phyloP scores from a whole-genome alignment of 2,329 filamentous ascomycete genomes.

The Microcera coccophila region DNA sequence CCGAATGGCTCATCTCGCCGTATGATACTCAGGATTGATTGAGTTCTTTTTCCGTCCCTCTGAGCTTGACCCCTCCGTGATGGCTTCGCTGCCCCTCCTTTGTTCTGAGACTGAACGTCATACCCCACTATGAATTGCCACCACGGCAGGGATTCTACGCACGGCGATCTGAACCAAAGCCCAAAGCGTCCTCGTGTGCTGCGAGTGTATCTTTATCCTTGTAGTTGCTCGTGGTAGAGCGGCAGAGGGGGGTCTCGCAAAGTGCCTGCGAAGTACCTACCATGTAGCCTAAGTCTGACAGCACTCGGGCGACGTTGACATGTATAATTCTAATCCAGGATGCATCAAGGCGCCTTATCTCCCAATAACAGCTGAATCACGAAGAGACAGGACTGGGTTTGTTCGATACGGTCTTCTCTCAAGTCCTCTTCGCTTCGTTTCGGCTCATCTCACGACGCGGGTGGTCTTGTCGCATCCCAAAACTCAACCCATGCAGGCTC shows the following conservation, averaged over 20 bases:
- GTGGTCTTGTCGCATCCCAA: not conserved
- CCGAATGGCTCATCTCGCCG: not conserved
- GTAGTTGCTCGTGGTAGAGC: not conserved
- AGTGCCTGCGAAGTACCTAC: not conserved
- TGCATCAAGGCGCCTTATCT: not conserved
- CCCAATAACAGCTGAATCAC: too few relatives aligned
- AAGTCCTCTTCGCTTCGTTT: conserved; percentile 5
- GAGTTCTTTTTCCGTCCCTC: too few relatives aligned
- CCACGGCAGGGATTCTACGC: conserved; percentile 17
- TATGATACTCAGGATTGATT: not conserved
- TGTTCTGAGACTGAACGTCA: conserved; percentile 29
- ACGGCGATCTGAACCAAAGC: conserved; percentile 11
- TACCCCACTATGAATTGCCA: conserved; percentile 29
- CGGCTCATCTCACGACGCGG: not conserved
- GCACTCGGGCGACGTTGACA: too few relatives aligned
- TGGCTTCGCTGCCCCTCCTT: conserved; percentile 17
- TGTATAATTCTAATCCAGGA: not conserved
- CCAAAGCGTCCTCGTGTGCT: not conserved
- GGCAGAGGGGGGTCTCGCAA: not conserved
- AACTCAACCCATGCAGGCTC: not conserved
- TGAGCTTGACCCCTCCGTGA: conserved; percentile 24
- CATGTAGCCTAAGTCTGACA: too few relatives aligned
- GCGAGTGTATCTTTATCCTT: too few relatives aligned
- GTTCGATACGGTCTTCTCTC: not conserved
- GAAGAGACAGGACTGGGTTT: not conserved